Evolutionary conservation across 306 rosid genomes (phyloP).

Genomic region (Castanopsis chinensis): DNA sequence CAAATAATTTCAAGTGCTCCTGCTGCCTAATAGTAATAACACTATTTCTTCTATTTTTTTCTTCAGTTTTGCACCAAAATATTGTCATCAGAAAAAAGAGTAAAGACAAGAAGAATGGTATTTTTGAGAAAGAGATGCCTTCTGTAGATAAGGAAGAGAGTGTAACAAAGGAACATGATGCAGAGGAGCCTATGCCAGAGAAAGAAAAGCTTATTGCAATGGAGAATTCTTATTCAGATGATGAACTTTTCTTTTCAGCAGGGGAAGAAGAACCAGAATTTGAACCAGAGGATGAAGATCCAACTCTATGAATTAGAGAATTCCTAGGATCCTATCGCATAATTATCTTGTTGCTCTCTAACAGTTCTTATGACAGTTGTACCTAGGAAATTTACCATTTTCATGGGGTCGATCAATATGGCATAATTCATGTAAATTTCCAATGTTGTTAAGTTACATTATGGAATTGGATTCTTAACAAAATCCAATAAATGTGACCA

Average conservation of each 20-base stretch:
- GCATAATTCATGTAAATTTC: background rate
- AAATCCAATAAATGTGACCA: background rate
- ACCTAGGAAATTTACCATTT: background rate
- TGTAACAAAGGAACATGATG: background rate
- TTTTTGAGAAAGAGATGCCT: background rate
- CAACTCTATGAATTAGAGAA: no score
- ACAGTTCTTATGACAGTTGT: background rate
- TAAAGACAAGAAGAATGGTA: background rate
- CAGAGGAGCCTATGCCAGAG: background rate
- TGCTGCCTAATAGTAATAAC: no score
- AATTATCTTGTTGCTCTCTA: background rate
- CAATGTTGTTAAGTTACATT: background rate
- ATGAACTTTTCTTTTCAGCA: conserved; percentile 11
- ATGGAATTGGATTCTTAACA: no score
- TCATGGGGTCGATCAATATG: background rate
- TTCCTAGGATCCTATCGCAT: background rate
- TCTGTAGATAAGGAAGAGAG: background rate
- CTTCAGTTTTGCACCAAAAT: conserved; percentile 2
- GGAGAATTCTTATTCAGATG: background rate
- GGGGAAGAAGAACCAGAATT: background rate
- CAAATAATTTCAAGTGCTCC: no score
- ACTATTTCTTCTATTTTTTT: background rate
- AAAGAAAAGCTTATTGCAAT: background rate
- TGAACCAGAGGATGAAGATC: background rate
- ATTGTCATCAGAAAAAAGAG: background rate